Conservation (phyloP, 306 rosid genomes). For the Cucumis hystrix region DNA sequence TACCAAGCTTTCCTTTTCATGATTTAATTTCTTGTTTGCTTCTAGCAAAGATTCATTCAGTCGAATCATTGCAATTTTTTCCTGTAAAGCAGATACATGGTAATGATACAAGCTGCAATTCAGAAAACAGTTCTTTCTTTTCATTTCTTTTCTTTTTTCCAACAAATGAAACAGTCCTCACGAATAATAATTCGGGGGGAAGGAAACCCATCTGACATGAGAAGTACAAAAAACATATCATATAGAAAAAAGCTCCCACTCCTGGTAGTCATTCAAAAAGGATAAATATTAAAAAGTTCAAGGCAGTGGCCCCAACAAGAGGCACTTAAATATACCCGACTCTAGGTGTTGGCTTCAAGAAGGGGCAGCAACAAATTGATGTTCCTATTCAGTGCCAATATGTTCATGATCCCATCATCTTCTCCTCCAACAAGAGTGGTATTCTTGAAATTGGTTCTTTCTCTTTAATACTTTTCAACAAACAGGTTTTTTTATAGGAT, state of each 20-base stretch:
- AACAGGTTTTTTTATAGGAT: too few species aligned
- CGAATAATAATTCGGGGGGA: neutral
- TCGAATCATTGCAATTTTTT: constrained; percentile 53
- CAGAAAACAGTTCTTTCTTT: neutral
- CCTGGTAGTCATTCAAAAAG: neutral
- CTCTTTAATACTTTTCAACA: neutral
- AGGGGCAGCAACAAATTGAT: neutral
- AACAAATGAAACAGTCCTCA: neutral
- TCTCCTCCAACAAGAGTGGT: neutral
- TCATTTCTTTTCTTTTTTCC: neutral
- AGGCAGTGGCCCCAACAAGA: neutral
- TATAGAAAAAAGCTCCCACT: neutral
- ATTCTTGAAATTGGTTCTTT: neutral
- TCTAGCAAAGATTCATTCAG: constrained; percentile 51
- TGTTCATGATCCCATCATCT: neutral
- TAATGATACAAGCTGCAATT: neutral
- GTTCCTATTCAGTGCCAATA: neutral
- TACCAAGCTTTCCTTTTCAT: constrained; percentile 47
- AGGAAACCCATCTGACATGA: neutral
- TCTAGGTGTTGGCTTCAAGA: neutral
- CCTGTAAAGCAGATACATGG: constrained; percentile 35
- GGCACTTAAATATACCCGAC: neutral
- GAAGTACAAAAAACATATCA: neutral
- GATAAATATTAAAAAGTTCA: neutral
- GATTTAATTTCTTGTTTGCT: constrained; percentile 40